phyloP scores from a whole-genome alignment of 495 filamentous ascomycete genomes.

The Lichina pygmaea region DNA sequence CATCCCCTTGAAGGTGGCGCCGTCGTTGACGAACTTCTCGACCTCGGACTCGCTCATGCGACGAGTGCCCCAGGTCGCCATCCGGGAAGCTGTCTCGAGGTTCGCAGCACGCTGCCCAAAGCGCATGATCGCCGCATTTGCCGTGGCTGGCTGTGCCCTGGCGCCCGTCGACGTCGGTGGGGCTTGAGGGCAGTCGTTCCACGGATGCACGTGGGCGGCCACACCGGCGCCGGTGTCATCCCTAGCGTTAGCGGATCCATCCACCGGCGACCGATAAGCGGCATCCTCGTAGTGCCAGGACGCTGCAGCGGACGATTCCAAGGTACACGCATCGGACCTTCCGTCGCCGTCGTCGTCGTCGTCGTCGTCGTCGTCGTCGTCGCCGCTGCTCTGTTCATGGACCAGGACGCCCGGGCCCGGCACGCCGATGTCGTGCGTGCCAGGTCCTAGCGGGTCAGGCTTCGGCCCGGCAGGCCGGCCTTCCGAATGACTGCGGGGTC shows the following conservation, averaged over 20 bases:
- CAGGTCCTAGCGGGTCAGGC: not conserved
- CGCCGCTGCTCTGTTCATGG: not conserved
- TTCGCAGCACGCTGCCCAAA: constrained; percentile 22
- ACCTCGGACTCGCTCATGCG: constrained; percentile 33
- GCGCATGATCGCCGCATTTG: constrained; percentile 22
- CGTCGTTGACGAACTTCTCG: constrained; percentile 25
- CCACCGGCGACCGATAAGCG: not conserved
- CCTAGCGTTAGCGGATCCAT: not conserved
- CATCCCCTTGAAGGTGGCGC: constrained; percentile 33
- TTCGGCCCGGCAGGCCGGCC: not conserved
- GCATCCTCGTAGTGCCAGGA: not conserved
- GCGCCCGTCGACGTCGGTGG: not conserved
- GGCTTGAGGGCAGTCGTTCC: not conserved
- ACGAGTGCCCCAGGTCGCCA: constrained; percentile 44
- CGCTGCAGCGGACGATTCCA: not conserved
- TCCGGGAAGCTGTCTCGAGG: constrained; percentile 28
- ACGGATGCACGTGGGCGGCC: not conserved
- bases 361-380: not conserved
- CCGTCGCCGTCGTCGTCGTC: not conserved
- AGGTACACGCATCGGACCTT: not conserved
- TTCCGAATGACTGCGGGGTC: not conserved
- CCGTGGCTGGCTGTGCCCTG: constrained; percentile 17
- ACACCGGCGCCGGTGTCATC: not conserved
- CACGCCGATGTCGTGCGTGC: not conserved
- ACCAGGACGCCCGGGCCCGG: constrained; percentile 1